Evolutionary conservation across 495 filamentous ascomycete species (phyloP).

Genomic region (Cudoniella acicularis): DNA sequence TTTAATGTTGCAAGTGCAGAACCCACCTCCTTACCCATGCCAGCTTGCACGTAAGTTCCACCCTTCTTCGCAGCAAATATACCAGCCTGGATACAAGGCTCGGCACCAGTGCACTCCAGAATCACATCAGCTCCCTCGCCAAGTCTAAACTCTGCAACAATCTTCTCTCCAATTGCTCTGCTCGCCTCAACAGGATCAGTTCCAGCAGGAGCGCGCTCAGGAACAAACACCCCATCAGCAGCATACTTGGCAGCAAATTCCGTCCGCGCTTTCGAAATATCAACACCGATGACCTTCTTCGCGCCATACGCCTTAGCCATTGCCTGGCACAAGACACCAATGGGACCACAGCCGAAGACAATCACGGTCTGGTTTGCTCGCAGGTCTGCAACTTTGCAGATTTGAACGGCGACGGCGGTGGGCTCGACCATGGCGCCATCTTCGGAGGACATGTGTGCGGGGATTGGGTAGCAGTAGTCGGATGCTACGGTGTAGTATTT

Average conservation of each 20-base stretch:
- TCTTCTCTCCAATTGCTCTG: conserved; percentile 32
- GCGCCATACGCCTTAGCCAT: conserved; percentile 53
- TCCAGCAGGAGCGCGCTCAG: conserved; percentile 7
- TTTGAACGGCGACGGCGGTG: conserved; percentile 49
- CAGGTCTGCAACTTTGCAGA: conserved; percentile 40
- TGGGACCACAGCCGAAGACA: conserved; percentile 50
- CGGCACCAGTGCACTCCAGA: conserved; percentile 55
- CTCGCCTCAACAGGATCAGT: not conserved
- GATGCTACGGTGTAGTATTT: conserved; percentile 48
- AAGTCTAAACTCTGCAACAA: conserved; percentile 42
- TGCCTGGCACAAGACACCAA: conserved; percentile 51
- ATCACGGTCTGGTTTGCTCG: conserved; percentile 43
- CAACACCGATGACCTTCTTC: conserved; percentile 48
- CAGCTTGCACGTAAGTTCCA: conserved; percentile 58
- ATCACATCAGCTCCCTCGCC: conserved; percentile 51
- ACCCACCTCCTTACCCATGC: conserved; percentile 43
- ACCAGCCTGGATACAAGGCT: conserved; percentile 49
- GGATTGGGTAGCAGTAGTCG: conserved; percentile 53
- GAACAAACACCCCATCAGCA: conserved; percentile 40
- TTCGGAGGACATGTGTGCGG: conserved; percentile 38
- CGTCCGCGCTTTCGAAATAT: conserved; percentile 48
- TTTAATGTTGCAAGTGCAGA: not conserved
- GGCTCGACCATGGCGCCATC: conserved; percentile 53
- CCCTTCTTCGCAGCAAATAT: conserved; percentile 48
- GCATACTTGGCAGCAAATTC: conserved; percentile 50